Conservation (phyloP, 108 stramenopile species). For the Cyclotella choctawhatcheeana region DNA sequence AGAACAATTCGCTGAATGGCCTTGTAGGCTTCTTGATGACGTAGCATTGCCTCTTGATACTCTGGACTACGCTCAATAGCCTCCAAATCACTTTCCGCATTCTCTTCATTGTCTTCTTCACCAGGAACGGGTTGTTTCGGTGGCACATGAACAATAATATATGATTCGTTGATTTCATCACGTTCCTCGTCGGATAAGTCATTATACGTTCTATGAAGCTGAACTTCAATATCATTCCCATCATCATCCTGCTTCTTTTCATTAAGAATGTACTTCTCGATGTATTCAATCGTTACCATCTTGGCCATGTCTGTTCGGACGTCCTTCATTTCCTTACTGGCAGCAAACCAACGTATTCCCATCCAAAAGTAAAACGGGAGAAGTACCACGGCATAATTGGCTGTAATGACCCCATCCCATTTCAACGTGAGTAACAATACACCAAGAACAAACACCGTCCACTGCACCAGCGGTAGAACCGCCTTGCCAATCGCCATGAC, state of each 20-base stretch:
- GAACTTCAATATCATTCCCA: slow-evolving; percentile 47
- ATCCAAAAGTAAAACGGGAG: slow-evolving; percentile 52
- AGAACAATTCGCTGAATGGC: slow-evolving; percentile 48
- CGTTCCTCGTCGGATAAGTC: slow-evolving; percentile 70
- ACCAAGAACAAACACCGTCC: slow-evolving; percentile 52
- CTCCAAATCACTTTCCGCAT: slow-evolving; percentile 38
- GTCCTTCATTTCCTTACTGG: slow-evolving; percentile 32
- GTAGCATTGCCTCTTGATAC: slow-evolving; percentile 62
- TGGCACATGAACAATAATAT: slow-evolving; percentile 61
- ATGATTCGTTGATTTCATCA: slow-evolving; percentile 55
- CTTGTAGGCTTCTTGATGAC: slow-evolving; percentile 45
- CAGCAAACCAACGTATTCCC: slow-evolving; percentile 43
- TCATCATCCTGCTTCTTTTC: slow-evolving; percentile 52
- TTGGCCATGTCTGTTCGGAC: slow-evolving; percentile 44
- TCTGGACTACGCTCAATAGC: slow-evolving; percentile 71
- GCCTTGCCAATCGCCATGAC: slow-evolving; percentile 45
- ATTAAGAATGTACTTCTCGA: slow-evolving; percentile 64
- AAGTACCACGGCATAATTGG: slow-evolving; percentile 41
- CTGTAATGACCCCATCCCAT: slow-evolving; percentile 41
- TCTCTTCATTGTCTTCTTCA: slow-evolving; percentile 27
- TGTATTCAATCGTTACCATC: slow-evolving; percentile 70
- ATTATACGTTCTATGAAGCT: slow-evolving; percentile 54
- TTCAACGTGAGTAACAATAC: slow-evolving; percentile 52
- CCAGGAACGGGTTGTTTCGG: slow-evolving; percentile 49
- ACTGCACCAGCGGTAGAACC: slow-evolving; percentile 42